phyloP scores from a whole-genome alignment of 2,329 filamentous ascomycete species.

The Fusarium continuum region DNA sequence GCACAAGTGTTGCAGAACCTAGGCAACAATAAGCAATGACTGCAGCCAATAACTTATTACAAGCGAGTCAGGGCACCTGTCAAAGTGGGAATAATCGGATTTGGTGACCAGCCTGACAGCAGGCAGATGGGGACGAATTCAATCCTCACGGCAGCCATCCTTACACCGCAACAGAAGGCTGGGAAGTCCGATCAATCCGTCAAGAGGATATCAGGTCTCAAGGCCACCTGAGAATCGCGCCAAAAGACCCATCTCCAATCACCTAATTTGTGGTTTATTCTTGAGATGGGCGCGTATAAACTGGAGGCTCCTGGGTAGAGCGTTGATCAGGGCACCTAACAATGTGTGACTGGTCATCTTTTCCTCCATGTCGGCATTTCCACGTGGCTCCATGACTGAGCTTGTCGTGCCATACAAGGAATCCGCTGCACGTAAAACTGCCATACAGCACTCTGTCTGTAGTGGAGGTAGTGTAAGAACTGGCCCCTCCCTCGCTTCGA shows the following conservation, averaged over 20 bases:
- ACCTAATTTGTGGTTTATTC: conserved; percentile 18
- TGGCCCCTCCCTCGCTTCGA: conserved; percentile 12
- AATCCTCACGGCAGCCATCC: neutral
- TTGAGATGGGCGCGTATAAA: conserved; percentile 2
- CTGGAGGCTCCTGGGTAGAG: neutral
- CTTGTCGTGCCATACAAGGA: conserved; percentile 21
- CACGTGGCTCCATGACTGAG: conserved; percentile 41
- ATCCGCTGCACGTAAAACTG: conserved; percentile 33
- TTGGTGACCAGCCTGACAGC: conserved; percentile 6
- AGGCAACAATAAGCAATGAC: neutral
- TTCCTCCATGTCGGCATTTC: conserved; percentile 33
- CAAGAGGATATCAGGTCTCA: conserved; percentile 5
- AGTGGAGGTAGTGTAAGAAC: neutral
- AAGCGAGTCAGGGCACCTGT: conserved; percentile 1
- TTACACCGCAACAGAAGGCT: conserved; percentile 25
- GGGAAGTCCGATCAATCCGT: neutral
- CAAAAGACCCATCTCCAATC: conserved; percentile 2
- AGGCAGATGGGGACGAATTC: neutral
- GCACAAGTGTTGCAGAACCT: neutral
- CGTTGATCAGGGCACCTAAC: neutral
- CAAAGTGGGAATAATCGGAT: conserved; percentile 38
- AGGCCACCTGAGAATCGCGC: conserved; percentile 23
- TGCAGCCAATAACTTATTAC: too few relatives aligned
- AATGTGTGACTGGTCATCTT: conserved; percentile 39
- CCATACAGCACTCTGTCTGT: conserved; percentile 19